Evolutionary conservation across 129 eudicot genomes (phyloP).

Genomic region (Flaveria brownii): DNA sequence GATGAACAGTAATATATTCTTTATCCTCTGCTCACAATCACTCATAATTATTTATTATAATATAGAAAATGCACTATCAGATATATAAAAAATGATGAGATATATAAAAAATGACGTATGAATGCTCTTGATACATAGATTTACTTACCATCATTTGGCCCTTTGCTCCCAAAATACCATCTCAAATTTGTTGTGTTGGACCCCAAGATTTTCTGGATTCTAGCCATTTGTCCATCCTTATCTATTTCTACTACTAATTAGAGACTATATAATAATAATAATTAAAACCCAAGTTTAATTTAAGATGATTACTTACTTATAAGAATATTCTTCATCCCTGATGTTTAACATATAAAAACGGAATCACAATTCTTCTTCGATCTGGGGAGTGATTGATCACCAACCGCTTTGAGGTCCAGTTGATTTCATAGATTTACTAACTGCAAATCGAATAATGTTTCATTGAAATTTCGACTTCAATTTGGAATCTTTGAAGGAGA

Average conservation of each 20-base stretch:
- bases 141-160: background rate
- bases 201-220: background rate
- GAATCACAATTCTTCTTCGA: background rate
- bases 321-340: too few species aligned
- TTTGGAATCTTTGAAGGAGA: slow-evolving; percentile 11
- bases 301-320: too few species aligned
- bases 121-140: too few species aligned
- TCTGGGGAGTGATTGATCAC: slow-evolving; percentile 6
- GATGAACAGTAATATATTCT: too few species aligned
- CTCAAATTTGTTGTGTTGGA: background rate
- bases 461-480: slow-evolving; percentile 21
- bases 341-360: background rate
- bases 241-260: background rate
- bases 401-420: slow-evolving; percentile 18
- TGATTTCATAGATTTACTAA: background rate
- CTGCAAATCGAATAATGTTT: background rate
- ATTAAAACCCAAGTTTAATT: too few species aligned
- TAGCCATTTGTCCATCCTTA: background rate
- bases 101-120: too few species aligned
- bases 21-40: too few species aligned
- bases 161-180: slow-evolving; percentile 1
- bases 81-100: too few species aligned
- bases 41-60: too few species aligned
- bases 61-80: too few species aligned
- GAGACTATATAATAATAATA: too few species aligned